Percentiles rank a stretch among this genome's conserved stretches.
Evolutionary conservation across 2,329 filamentous ascomycete species (phyloP).

Genomic region (Beauveria asiatica): DNA sequence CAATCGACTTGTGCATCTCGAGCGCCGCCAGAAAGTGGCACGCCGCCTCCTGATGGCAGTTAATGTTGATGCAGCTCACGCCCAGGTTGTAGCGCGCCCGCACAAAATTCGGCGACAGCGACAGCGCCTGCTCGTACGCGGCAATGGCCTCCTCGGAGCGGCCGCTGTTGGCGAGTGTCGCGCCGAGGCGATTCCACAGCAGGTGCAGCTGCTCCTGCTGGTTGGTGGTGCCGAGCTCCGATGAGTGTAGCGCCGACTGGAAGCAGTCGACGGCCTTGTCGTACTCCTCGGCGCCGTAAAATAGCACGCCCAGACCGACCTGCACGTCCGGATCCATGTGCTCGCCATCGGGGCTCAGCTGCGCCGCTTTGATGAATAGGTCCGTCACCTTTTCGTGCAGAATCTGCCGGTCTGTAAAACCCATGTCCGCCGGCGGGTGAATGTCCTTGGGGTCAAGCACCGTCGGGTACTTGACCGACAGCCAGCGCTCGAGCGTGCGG

Average conservation of each 20-base stretch:
- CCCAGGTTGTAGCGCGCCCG: slow-evolving; percentile 94
- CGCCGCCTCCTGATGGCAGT: slow-evolving; percentile 86
- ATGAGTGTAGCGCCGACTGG: slow-evolving; percentile 77
- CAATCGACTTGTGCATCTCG: slow-evolving; percentile 91
- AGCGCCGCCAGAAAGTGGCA: slow-evolving; percentile 86
- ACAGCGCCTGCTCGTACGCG: slow-evolving; percentile 87
- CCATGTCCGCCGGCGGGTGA: slow-evolving; percentile 70
- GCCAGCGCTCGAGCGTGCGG: slow-evolving; percentile 90
- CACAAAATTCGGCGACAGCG: slow-evolving; percentile 90
- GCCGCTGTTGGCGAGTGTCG: slow-evolving; percentile 90
- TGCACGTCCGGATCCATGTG: slow-evolving; percentile 99
- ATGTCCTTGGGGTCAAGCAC: slow-evolving; percentile 66
- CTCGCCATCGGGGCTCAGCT: slow-evolving; percentile 82
- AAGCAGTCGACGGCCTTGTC: slow-evolving; percentile 99
- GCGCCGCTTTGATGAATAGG: slow-evolving; percentile 85
- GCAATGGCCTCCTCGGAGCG: slow-evolving; percentile 93
- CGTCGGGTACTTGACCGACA: slow-evolving; percentile 86
- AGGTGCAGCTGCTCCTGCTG: slow-evolving; percentile 81
- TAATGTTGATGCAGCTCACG: slow-evolving; percentile 95
- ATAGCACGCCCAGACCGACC: slow-evolving; percentile 90
- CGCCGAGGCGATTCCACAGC: slow-evolving; percentile 93
- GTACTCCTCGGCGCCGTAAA: slow-evolving; percentile 97
- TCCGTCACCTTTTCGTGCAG: slow-evolving; percentile 87
- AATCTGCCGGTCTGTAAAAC: slow-evolving; percentile 85
- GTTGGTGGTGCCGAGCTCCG: slow-evolving; percentile 76